Evolutionary conservation across 208 protist genomes (phyloP).

Genomic region (Herpetomonas tarakana): DNA sequence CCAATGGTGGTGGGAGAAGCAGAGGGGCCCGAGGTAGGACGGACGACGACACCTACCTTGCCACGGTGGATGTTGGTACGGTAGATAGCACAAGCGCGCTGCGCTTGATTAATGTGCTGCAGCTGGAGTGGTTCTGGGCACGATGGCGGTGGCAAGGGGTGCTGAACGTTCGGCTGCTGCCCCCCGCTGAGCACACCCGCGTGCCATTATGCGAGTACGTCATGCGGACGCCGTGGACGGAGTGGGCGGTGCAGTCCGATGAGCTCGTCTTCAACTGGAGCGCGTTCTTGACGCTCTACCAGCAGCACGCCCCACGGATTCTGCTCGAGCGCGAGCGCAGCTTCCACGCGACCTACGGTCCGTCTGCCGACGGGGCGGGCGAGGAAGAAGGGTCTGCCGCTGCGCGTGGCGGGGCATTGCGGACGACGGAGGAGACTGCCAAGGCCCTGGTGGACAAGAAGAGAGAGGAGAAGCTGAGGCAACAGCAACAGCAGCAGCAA

Average conservation of each 20-base stretch:
- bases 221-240: slow-evolving; percentile 35
- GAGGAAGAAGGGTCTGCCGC: not conserved
- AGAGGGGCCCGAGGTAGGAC: not conserved
- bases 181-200: slow-evolving; percentile 10
- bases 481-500: not conserved
- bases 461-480: not conserved
- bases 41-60: not conserved
- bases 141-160: slow-evolving; percentile 21
- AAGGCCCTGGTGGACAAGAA: not conserved
- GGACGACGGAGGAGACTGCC: not conserved
- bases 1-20: not conserved
- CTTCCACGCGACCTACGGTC: not conserved
- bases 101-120: slow-evolving; percentile 31
- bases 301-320: slow-evolving; percentile 4
- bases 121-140: slow-evolving; percentile 31
- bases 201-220: slow-evolving; percentile 41
- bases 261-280: slow-evolving; percentile 34
- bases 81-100: slow-evolving; percentile 1
- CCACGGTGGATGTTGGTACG: slow-evolving; percentile 9
- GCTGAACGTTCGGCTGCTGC: slow-evolving; percentile 33
- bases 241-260: slow-evolving; percentile 45
- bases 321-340: not conserved
- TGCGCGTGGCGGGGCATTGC: not conserved
- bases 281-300: slow-evolving; percentile 39
- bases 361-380: not conserved